These are phyloP conservation scores for Alisma plantagoaquatica DNA, from an alignment of 106 monocot species.

Conservation along the genomic window DNA sequence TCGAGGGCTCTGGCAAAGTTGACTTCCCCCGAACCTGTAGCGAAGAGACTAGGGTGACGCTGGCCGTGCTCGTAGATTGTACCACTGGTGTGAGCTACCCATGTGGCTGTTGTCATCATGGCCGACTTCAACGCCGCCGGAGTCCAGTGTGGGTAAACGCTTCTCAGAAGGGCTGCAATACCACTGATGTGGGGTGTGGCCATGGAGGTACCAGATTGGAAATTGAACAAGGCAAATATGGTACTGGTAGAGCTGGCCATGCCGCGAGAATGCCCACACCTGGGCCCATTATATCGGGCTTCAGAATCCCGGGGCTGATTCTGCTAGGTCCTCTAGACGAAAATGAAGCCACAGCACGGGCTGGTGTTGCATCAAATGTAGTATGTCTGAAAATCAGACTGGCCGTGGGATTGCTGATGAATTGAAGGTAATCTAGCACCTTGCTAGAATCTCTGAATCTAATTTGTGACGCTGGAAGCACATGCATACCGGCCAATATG, in stretches of 20 bases:
- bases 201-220: conserved; percentile 6
- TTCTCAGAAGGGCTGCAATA: conserved; percentile 1
- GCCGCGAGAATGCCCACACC: not conserved
- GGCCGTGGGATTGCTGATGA: not conserved
- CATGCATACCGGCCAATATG: not conserved
- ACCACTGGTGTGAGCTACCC: not conserved
- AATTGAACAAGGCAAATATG: not conserved
- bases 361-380: not conserved
- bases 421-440: not conserved
- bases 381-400: not conserved
- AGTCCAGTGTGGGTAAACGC: not conserved
- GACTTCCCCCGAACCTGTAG: conserved; percentile 1
- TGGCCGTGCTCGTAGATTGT: not conserved
- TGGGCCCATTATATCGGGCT: no score
- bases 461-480: conserved; percentile 1
- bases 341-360: not conserved
- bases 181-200: conserved; percentile 2
- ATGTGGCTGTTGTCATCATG: not conserved
- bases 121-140: conserved; percentile 1
- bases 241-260: not conserved
- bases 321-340: not conserved
- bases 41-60: not conserved
- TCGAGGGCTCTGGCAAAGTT: not conserved
- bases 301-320: not conserved
- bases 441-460: not conserved